Conservation (phyloP, 495 filamentous ascomycete genomes). For the Penicillium tannophilum region DNA sequence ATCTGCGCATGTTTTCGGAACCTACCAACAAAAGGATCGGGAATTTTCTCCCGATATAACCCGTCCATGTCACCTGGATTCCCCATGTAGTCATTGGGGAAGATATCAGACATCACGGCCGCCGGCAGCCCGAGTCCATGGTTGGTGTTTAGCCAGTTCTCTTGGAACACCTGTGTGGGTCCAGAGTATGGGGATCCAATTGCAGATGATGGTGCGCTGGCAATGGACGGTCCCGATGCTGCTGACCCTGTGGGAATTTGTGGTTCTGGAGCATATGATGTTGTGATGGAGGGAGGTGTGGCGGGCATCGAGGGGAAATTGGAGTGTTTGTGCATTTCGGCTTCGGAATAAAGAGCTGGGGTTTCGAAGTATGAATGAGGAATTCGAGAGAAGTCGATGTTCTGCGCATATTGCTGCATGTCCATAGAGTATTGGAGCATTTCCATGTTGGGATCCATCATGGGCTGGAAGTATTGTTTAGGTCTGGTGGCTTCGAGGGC, state of each 20-base stretch:
- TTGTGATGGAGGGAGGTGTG: conserved; percentile 37
- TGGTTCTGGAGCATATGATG: conserved; percentile 40
- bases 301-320: conserved; percentile 40
- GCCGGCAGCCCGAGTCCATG: conserved; percentile 67
- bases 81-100: conserved; percentile 50
- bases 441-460: conserved; percentile 41
- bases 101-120: conserved; percentile 65
- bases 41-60: conserved; percentile 59
- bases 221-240: conserved; percentile 70
- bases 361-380: conserved; percentile 35
- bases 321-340: conserved; percentile 33
- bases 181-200: conserved; percentile 79
- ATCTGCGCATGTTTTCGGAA: conserved; percentile 29
- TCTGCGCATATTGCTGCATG: conserved; percentile 29
- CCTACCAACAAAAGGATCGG: conserved; percentile 78
- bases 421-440: conserved; percentile 38
- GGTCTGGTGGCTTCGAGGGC: conserved; percentile 41
- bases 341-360: conserved; percentile 28
- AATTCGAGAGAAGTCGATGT: conserved; percentile 26
- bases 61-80: conserved; percentile 38
- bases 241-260: conserved; percentile 65
- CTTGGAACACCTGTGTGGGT: conserved; percentile 59
- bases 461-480: conserved; percentile 40
- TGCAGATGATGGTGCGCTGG: conserved; percentile 74
- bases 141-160: conserved; percentile 62